Evolutionary conservation across 306 rosid species (phyloP), one percentile per base, ranked within the genome.

Genomic region (Ziziphus jujuba): DNA sequence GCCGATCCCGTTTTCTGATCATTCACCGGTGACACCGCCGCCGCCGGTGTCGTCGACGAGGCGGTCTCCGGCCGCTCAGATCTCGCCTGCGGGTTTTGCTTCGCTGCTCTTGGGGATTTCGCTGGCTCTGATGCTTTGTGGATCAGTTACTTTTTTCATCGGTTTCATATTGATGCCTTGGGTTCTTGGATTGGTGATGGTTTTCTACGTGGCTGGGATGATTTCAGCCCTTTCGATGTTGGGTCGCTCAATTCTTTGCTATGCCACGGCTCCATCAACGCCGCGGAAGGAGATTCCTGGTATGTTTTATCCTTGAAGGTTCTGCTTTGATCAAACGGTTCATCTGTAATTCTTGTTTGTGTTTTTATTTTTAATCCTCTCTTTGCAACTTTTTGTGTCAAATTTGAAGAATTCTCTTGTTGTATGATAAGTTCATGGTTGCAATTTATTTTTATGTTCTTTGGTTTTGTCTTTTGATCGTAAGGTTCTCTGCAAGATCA

Each of bases 121-220:
- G 35, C 61, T 88, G 75, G 74, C 99, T 44, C 69, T 95, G 87
- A 95, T 95, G 95, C 85, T 95, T 1, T 88, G 97, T 55, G 99
- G 99, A 62, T 90, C 96, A 43, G 91, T 95, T 17, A 85, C 99
- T 36, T 95, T 95, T 82, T 84, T 95, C 21, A 76, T 95, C 25
- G 97, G 96, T 40, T 95, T 95, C 73, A 64, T 95, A 40, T 73
- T 95, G 74, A 88, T 95, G 97, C 96, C 99, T 0, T 95, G 97
- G 99, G 86, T 90, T 76, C 64, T 90, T 17, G 95, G 96, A 10
- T 81, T 90, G 79, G 77, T 84, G 0, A 83, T 85, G 92, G 55
- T 93, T 19, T 76, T 88, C 43, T 93, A 85, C 20, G 88, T 90
- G 65, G 97, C 80, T 12, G 97, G 90, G 36, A 20, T 93, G 22